Conservation (phyloP, 768 basidiomycete species). For the Mycena venus region DNA sequence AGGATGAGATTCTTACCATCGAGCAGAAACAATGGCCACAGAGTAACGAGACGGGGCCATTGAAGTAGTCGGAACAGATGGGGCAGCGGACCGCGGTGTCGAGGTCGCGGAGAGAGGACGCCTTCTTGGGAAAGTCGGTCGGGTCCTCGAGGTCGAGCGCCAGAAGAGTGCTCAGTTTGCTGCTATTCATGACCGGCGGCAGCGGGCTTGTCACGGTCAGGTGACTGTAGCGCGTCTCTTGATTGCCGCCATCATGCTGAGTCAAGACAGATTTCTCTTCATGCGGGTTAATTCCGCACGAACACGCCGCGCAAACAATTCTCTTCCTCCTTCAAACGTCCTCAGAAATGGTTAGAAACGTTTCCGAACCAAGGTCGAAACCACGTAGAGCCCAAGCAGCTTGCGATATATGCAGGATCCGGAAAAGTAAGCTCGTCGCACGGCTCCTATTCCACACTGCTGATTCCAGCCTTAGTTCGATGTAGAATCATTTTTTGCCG, state of each 20-base stretch:
- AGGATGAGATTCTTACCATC: slow-evolving; percentile 58
- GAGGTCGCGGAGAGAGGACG: slow-evolving; percentile 70
- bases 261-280: no score
- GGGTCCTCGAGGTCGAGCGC: slow-evolving; percentile 65
- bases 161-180: slow-evolving; percentile 11
- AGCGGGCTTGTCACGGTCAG: no score
- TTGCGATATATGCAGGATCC: slow-evolving; percentile 79
- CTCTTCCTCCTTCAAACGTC: no score
- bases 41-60: slow-evolving; percentile 77
- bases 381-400: no score
- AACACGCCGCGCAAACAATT: no score
- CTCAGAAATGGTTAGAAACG: no score
- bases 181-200: slow-evolving; percentile 23
- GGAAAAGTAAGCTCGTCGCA: slow-evolving; percentile 75
- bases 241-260: no score
- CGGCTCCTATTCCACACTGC: background rate
- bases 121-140: slow-evolving; percentile 72
- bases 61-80: slow-evolving; percentile 82
- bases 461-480: slow-evolving; percentile 50
- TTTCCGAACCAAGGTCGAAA: no score
- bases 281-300: no score
- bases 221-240: no score
- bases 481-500: slow-evolving; percentile 50
- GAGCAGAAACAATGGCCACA: slow-evolving; percentile 92
- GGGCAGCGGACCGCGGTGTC: slow-evolving; percentile 79